Percentiles rank a stretch among this genome's conserved stretches.
phyloP scores from a whole-genome alignment of 106 monocot genomes.

The Iris macrosiphon region DNA sequence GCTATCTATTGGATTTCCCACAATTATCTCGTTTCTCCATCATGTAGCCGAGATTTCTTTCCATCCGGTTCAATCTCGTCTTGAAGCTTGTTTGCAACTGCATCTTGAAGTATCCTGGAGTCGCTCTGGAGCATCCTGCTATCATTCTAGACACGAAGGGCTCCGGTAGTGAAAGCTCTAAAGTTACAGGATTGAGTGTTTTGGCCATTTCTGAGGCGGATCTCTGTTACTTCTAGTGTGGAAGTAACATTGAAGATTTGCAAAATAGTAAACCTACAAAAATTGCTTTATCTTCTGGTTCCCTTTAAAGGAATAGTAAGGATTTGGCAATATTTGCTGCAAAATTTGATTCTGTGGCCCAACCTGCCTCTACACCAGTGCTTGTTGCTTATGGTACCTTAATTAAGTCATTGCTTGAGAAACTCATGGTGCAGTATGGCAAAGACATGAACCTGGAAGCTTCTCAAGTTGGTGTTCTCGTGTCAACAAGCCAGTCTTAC shows the following conservation, averaged over 20 bases:
- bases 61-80: too few species aligned
- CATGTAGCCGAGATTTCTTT: too few species aligned
- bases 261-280: constrained; percentile 57
- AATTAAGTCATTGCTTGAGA: constrained; percentile 82
- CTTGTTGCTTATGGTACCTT: constrained; percentile 65
- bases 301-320: constrained; percentile 18
- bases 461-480: constrained; percentile 57
- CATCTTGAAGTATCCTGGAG: too few species aligned
- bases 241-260: constrained; percentile 51
- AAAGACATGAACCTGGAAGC: constrained; percentile 42
- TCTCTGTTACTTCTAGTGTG: constrained; percentile 83
- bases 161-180: constrained; percentile 14
- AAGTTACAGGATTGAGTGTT: constrained; percentile 37
- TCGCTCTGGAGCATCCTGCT: constrained; percentile 88
- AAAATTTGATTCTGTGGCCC: constrained; percentile 41
- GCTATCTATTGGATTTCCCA: too few species aligned
- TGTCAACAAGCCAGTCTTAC: constrained; percentile 27
- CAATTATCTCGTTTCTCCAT: too few species aligned
- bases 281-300: constrained; percentile 40
- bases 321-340: constrained; percentile 62
- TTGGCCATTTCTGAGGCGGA: constrained; percentile 81
- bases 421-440: constrained; percentile 51
- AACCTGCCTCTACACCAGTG: constrained; percentile 25
- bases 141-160: constrained; percentile 59
- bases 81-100: too few species aligned